Evolutionary conservation across 352 stramenopile genomes (phyloP).

Genomic region (Phytopythium helicoides): DNA sequence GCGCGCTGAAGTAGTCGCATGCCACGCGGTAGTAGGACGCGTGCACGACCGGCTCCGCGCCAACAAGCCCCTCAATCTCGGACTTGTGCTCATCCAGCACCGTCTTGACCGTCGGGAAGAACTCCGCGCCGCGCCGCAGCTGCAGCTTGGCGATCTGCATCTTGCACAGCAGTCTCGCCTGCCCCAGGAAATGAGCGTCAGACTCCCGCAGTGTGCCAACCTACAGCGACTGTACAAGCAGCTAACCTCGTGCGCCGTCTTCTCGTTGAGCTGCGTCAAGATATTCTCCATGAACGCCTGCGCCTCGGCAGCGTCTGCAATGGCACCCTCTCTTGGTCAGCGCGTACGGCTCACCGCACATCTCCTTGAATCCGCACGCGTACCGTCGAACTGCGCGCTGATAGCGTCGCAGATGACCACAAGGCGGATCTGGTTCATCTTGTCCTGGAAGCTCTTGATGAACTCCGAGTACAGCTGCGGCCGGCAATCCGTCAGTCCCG

Average conservation of each 20-base stretch:
- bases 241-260: slow-evolving; percentile 51
- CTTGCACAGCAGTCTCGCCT: slow-evolving; percentile 63
- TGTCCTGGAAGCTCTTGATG: slow-evolving; percentile 92
- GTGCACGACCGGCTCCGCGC: slow-evolving; percentile 91
- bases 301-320: slow-evolving; percentile 50
- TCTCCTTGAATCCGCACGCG: neutral
- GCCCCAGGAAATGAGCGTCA: too few relatives aligned
- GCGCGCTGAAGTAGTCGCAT: slow-evolving; percentile 91
- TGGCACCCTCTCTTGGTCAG: slow-evolving; percentile 2
- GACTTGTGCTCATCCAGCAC: slow-evolving; percentile 72
- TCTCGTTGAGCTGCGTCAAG: slow-evolving; percentile 48
- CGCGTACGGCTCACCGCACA: slow-evolving; percentile 10
- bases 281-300: slow-evolving; percentile 73
- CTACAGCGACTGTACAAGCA: neutral
- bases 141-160: slow-evolving; percentile 80
- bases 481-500: neutral
- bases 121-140: slow-evolving; percentile 53
- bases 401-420: slow-evolving; percentile 92
- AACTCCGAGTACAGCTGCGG: slow-evolving; percentile 93
- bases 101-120: slow-evolving; percentile 61
- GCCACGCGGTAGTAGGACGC: slow-evolving; percentile 91
- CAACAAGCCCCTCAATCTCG: slow-evolving; percentile 76
- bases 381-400: slow-evolving; percentile 62
- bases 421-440: slow-evolving; percentile 95
- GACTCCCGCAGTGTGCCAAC: neutral